Conservation (phyloP, 305 asterid genomes). For the Fraxinus platypoda region DNA sequence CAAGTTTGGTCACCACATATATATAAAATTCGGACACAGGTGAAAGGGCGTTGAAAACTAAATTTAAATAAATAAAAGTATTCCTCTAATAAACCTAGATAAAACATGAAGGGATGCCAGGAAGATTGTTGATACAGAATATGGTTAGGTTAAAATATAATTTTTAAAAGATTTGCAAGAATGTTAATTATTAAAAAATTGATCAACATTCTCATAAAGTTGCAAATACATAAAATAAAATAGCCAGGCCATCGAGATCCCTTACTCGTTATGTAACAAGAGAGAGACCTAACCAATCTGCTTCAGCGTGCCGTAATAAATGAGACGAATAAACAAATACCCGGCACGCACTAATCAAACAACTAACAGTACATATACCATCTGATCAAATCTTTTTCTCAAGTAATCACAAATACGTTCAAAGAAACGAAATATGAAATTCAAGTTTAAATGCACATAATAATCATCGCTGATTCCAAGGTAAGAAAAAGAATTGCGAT, state of each 20-base stretch:
- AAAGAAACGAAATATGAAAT: neutral
- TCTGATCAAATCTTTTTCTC: neutral
- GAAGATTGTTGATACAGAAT: neutral
- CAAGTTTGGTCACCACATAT: neutral
- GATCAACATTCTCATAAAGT: neutral
- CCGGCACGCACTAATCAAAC: neutral
- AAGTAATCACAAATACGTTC: neutral
- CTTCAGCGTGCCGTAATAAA: neutral
- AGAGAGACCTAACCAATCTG: neutral
- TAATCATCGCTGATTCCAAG: neutral
- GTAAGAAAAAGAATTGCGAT: neutral
- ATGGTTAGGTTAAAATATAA: neutral
- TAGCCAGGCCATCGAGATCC: neutral
- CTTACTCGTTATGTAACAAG: neutral
- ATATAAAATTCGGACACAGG: neutral
- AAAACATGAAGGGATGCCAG: neutral
- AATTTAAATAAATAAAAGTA: neutral
- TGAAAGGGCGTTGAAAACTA: neutral
- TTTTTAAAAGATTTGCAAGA: neutral
- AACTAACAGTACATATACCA: neutral
- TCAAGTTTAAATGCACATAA: neutral
- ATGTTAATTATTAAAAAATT: neutral
- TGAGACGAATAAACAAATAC: neutral
- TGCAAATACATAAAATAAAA: neutral
- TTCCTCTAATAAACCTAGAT: neutral